Percentiles rank a stretch among this genome's conserved stretches.
Evolutionary conservation across 495 filamentous ascomycete species (phyloP).

Genomic region (Baudoinia panamericana): DNA sequence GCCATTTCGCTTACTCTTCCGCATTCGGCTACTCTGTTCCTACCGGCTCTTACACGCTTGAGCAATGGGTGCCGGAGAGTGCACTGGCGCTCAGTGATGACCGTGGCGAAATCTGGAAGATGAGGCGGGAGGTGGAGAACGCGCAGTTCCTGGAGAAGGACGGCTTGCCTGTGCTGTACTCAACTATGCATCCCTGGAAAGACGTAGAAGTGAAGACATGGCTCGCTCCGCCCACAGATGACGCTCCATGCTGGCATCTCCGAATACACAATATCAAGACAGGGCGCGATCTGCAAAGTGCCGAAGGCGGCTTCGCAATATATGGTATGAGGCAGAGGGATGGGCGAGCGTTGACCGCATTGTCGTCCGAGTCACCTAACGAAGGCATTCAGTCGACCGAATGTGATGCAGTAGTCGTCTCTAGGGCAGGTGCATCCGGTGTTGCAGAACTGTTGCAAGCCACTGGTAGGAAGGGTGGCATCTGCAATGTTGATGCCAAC

Average conservation of each 20-base stretch:
- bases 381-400: conserved; percentile 38
- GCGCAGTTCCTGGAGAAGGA: conserved; percentile 42
- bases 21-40: conserved; percentile 66
- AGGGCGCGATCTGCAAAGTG: conserved; percentile 48
- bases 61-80: conserved; percentile 61
- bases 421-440: conserved; percentile 52
- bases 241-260: conserved; percentile 53
- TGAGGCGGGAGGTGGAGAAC: conserved; percentile 46
- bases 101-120: conserved; percentile 67
- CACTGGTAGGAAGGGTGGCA: conserved; percentile 37
- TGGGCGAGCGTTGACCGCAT: conserved; percentile 40
- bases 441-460: conserved; percentile 44
- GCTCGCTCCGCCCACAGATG: conserved; percentile 44
- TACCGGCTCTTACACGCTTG: conserved; percentile 59
- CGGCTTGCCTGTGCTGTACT: conserved; percentile 44
- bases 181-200: conserved; percentile 51
- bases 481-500: conserved; percentile 66
- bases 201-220: conserved; percentile 53
- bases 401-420: conserved; percentile 48
- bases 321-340: conserved; percentile 44
- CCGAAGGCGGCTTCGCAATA: conserved; percentile 60
- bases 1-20: conserved; percentile 61
- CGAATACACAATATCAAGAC: conserved; percentile 47
- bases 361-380: conserved; percentile 38
- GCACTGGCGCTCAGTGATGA: conserved; percentile 67